Base-by-base conservation (phyloP, 2,329 filamentous ascomycete species). In the Xylariomycetidae sp. region DNA sequence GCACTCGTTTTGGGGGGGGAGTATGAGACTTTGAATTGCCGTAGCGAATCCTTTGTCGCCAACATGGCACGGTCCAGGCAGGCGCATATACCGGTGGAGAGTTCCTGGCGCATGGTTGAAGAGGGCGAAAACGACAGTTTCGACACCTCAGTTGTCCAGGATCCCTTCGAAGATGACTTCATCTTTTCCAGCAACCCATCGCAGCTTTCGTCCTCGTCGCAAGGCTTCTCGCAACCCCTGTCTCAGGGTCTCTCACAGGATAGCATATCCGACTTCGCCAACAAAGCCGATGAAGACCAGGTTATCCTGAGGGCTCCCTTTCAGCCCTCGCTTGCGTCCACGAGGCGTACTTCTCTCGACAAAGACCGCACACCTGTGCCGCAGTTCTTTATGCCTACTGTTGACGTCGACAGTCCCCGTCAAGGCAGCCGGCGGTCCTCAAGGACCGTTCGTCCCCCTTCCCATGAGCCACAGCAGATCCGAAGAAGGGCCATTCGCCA, bases 21-120 rank as follows among this genome's bases (percentile, higher is more conserved):
- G n/a, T n/a, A n/a, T n/a, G n/a, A n/a, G n/a, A n/a, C n/a, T n/a
- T n/a, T n/a, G n/a, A n/a, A n/a, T n/a, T n/a, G n/a, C n/a, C n/a
- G n/a, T n/a, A n/a, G n/a, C n/a, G n/a, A n/a, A n/a, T n/a, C n/a
- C n/a, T n/a, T n/a, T n/a, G n/a, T 14, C 27, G 18, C n/a, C 37
- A 38, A 20, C 20, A 53, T 54, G 51, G 43, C 40, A 27, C 39
- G 43, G 36, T 44, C 44, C 3, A 46, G 42, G 29, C 38, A 40
- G 33, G 38, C 40, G 13, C 34, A 42, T 12, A 49, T 66, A 12
- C 64, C 65, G 22, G 61, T 74, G 25, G 70, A 73, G 42, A 66
- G 68, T 43, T 77, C 73, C 14, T 78, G 74, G 74, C 73, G 74
- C 45, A 65, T 78, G 58, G 72, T 78, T 10, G 74, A 78, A 37